Evolutionary conservation across 495 filamentous ascomycete genomes (phyloP).

Genomic region (Xylaria cubensis): DNA sequence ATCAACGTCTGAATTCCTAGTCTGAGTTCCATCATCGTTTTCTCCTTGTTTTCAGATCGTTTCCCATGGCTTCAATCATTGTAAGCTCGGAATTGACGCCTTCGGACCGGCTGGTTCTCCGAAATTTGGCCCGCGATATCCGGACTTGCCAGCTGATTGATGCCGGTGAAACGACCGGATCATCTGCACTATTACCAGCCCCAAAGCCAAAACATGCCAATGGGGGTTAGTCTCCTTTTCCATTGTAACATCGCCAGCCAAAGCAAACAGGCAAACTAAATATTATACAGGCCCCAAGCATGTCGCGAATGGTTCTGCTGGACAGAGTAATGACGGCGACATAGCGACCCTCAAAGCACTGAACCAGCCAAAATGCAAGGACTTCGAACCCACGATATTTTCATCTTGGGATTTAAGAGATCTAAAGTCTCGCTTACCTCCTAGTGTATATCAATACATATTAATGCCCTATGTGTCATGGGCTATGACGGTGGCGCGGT

Average conservation of each 20-base stretch:
- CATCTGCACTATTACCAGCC: background rate
- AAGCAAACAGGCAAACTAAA: slow-evolving; percentile 2
- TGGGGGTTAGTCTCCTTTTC: slow-evolving; percentile 13
- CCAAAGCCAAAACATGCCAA: slow-evolving; percentile 7
- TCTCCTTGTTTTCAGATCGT: background rate
- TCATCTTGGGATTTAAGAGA: slow-evolving; percentile 45
- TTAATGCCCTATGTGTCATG: slow-evolving; percentile 63
- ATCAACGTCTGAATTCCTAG: background rate
- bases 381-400: slow-evolving; percentile 50
- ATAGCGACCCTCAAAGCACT: slow-evolving; percentile 55
- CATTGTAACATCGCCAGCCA: background rate
- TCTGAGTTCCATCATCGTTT: background rate
- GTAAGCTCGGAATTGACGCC: slow-evolving; percentile 57
- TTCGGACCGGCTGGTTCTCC: slow-evolving; percentile 57
- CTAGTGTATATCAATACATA: slow-evolving; percentile 52
- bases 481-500: slow-evolving; percentile 62
- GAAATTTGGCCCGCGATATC: slow-evolving; percentile 52
- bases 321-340: slow-evolving; percentile 32
- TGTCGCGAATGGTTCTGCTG: slow-evolving; percentile 14
- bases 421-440: slow-evolving; percentile 34
- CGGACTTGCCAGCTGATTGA: slow-evolving; percentile 22
- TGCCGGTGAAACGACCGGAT: slow-evolving; percentile 19
- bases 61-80: slow-evolving; percentile 36
- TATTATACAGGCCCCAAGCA: slow-evolving; percentile 22
- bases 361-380: slow-evolving; percentile 55